Percentiles rank a stretch among this genome's conserved stretches.
Conservation (phyloP, 2,329 filamentous ascomycete genomes). For the Trichocomaceae sp. region DNA sequence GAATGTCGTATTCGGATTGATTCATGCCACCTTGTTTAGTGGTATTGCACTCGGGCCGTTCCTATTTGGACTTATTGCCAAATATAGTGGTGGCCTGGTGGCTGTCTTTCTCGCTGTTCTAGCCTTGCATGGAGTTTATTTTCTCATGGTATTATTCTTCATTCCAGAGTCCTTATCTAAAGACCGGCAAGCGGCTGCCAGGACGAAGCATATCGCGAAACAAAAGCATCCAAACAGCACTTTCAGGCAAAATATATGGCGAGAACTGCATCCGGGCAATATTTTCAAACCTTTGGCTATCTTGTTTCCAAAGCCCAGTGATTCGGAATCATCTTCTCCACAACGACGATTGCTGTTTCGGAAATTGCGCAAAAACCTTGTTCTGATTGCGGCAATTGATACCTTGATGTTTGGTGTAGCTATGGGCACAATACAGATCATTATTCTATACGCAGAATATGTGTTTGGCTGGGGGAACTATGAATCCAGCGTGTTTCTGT, state of each 20-base stretch:
- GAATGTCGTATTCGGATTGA: constrained; percentile 77
- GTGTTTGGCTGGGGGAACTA: constrained; percentile 77
- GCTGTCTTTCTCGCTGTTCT: constrained; percentile 80
- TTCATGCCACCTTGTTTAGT: constrained; percentile 80
- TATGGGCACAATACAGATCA: constrained; percentile 73
- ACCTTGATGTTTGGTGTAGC: constrained; percentile 73
- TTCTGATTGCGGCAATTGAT: constrained; percentile 73
- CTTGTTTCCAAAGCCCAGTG: constrained; percentile 56
- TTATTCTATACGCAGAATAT: constrained; percentile 75
- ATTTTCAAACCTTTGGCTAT: constrained; percentile 71
- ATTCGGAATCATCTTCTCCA: constrained; percentile 23
- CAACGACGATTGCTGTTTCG: constrained; percentile 53
- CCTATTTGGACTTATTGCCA: constrained; percentile 71
- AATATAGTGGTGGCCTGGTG: constrained; percentile 65
- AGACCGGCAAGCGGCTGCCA: constrained; percentile 62
- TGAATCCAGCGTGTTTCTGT: constrained; percentile 74
- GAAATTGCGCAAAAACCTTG: constrained; percentile 68
- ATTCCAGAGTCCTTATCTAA: constrained; percentile 80
- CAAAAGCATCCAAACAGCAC: constrained; percentile 27
- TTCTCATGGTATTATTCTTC: constrained; percentile 61
- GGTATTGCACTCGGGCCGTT: constrained; percentile 86
- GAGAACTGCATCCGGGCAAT: constrained; percentile 49
- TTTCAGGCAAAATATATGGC: constrained; percentile 20
- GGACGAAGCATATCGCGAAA: constrained; percentile 56
- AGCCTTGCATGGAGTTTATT: constrained; percentile 65